These are phyloP conservation scores for Symbiodinium natans DNA, from an alignment of 73 alveolate species.

Conservation along the genomic window DNA sequence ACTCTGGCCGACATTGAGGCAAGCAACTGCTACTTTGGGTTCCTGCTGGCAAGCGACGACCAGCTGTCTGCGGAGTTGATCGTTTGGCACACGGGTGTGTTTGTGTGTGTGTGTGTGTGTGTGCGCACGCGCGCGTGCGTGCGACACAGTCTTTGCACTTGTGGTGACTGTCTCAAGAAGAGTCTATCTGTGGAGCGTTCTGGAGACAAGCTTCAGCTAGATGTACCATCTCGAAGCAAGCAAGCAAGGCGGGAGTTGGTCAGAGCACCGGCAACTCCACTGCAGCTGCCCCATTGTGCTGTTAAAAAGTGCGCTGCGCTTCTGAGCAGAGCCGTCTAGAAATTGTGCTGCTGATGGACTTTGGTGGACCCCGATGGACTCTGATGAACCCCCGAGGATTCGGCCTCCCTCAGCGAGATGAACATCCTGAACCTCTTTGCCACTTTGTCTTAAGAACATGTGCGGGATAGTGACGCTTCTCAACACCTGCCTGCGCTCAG, in stretches of 20 bases:
- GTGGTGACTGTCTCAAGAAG: no score
- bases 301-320: not conserved
- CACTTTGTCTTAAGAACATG: no score
- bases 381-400: no score
- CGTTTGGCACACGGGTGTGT: not conserved
- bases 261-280: not conserved
- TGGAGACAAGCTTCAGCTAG: not conserved
- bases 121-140: no score
- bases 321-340: not conserved
- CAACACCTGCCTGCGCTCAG: not conserved
- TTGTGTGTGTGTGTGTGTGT: no score
- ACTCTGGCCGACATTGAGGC: not conserved
- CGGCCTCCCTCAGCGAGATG: constrained; percentile 18
- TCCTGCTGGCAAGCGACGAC: constrained; percentile 46
- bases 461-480: no score
- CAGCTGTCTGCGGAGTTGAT: not conserved
- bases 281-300: not conserved
- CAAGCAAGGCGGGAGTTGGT: not conserved
- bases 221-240: not conserved
- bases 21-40: constrained; percentile 83
- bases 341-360: no score
- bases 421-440: constrained; percentile 39
- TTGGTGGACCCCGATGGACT: no score
- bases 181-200: no score
- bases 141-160: no score